Conservation (phyloP, 306 rosid genomes). For the Begonia fuchsioides region DNA sequence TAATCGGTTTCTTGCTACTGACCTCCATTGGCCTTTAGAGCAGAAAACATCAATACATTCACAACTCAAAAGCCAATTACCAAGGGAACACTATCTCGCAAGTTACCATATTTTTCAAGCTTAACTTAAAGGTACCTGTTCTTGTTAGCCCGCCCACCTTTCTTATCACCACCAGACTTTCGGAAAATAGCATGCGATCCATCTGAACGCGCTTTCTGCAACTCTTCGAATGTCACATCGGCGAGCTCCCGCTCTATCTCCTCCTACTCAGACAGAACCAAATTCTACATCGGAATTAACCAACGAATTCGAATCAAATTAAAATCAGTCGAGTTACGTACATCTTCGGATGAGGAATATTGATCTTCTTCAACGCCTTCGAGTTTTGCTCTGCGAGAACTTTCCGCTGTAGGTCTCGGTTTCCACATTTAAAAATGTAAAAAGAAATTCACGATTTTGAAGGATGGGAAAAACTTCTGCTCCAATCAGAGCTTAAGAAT, state of each 20-base stretch:
- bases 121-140: conserved; percentile 34
- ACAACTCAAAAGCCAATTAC: too few species aligned
- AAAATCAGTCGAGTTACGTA: neutral
- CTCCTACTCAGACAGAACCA: conserved; percentile 13
- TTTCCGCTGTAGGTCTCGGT: neutral
- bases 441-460: neutral
- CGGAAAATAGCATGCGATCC: conserved; percentile 37
- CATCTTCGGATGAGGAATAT: conserved; percentile 11
- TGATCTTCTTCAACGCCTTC: conserved; percentile 13
- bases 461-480: too few species aligned
- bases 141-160: conserved; percentile 53
- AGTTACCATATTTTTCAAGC: neutral
- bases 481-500: too few species aligned
- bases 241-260: conserved; percentile 74
- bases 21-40: conserved; percentile 78
- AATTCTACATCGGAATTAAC: neutral
- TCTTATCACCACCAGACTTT: conserved; percentile 32
- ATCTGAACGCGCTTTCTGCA: conserved; percentile 65
- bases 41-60: conserved; percentile 8
- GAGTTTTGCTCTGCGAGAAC: conserved; percentile 8
- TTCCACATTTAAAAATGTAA: conserved; percentile 10
- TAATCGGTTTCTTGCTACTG: conserved; percentile 69
- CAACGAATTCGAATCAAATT: neutral
- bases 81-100: too few species aligned
- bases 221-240: conserved; percentile 68